phyloP scores from a whole-genome alignment of 345 rosid species.

The Lumnitzera littorea region DNA sequence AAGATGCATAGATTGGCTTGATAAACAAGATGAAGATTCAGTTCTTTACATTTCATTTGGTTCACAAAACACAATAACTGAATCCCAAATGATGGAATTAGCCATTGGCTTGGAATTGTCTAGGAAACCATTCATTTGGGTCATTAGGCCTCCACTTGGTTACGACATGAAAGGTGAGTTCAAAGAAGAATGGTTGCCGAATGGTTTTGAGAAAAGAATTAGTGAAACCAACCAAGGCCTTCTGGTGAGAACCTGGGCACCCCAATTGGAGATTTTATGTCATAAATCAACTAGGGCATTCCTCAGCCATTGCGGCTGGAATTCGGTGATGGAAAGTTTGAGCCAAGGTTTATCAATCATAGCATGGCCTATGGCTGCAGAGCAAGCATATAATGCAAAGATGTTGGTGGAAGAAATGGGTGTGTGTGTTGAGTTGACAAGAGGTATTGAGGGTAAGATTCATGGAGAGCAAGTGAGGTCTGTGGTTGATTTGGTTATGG shows the following conservation, averaged over 20 bases:
- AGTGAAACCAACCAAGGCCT: conserved; percentile 17
- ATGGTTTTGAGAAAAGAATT: conserved; percentile 32
- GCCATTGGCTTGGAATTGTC: conserved; percentile 38
- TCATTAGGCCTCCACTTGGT: conserved; percentile 38
- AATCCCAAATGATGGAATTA: conserved; percentile 38
- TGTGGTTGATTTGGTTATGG: conserved; percentile 33
- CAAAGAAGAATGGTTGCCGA: conserved; percentile 37
- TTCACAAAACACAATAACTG: conserved; percentile 36
- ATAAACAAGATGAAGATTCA: conserved; percentile 14
- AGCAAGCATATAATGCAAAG: conserved; percentile 39
- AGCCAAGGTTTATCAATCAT: conserved; percentile 46
- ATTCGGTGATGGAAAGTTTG: conserved; percentile 44
- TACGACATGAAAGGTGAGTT: conserved; percentile 29
- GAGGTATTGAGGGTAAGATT: conserved; percentile 20
- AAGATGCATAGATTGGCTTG: conserved; percentile 35
- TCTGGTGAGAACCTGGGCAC: conserved; percentile 44
- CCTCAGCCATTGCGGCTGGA: conserved; percentile 57
- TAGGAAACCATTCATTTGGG: conserved; percentile 40
- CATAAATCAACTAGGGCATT: conserved; percentile 43
- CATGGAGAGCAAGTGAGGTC: conserved; percentile 17
- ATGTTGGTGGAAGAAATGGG: conserved; percentile 53
- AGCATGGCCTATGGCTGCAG: conserved; percentile 52
- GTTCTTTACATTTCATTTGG: conserved; percentile 49
- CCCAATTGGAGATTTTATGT: conserved; percentile 42
- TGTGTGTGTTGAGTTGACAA: conserved; percentile 33